These are phyloP conservation scores for Cladosporium austrohemisphaericum DNA, from an alignment of 2,329 filamentous ascomycete genomes.

Conservation along the genomic window DNA sequence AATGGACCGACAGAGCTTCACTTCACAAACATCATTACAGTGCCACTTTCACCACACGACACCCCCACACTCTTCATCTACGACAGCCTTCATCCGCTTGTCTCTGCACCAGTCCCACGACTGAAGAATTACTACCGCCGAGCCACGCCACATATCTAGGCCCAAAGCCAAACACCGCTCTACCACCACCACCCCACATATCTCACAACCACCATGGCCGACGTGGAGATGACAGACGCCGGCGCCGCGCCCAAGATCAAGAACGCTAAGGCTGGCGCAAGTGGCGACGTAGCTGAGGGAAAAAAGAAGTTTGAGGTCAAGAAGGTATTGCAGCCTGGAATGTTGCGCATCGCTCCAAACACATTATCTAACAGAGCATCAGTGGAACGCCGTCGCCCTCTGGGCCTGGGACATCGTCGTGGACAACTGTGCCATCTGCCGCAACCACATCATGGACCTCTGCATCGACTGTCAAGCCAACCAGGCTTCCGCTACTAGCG, in stretches of 20 bases:
- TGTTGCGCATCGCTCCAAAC: background rate
- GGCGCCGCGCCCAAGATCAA: conserved; percentile 50
- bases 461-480: conserved; percentile 99
- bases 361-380: conserved; percentile 16
- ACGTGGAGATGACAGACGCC: conserved; percentile 95
- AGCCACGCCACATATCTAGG: background rate
- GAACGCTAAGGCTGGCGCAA: conserved; percentile 51
- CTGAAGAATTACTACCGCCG: too few species aligned
- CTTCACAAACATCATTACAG: too few species aligned
- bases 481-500: conserved; percentile 92
- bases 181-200: conserved; percentile 21
- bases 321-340: conserved; percentile 61
- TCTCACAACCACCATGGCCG: conserved; percentile 63
- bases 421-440: conserved; percentile 98
- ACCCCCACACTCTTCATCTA: too few species aligned
- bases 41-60: too few species aligned
- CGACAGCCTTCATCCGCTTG: too few species aligned
- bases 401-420: conserved; percentile 99
- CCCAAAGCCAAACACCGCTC: background rate
- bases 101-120: too few species aligned
- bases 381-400: conserved; percentile 98
- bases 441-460: conserved; percentile 99
- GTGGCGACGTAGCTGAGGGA: conserved; percentile 52
- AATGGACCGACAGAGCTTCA: too few species aligned
- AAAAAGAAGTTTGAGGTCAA: conserved; percentile 99